Base-by-base conservation (phyloP, 257 asterid genomes). In the Rhazya stricta region DNA sequence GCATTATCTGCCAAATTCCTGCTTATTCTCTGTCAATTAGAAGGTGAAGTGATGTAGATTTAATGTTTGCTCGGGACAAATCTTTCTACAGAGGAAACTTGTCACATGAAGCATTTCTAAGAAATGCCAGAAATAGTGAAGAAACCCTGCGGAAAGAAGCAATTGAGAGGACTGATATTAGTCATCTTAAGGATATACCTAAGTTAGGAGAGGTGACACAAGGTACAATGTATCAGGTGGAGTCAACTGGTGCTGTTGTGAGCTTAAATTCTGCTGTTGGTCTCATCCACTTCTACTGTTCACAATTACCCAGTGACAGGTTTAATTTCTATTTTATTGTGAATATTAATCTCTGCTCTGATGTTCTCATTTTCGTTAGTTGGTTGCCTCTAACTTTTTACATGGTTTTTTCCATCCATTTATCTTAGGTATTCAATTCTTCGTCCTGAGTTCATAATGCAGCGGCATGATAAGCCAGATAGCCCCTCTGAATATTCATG, bases 211-310 rank as follows among this genome's bases (percentile, higher is more conserved):
- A 88, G 85, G 82, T 88, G 75, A 51, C 83, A 73, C 85, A 86
- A 79, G 91, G 78, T 74, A 78, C 90, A 67, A 81, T 92, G 81
- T 95, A 95, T 83, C 89, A 88, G 91, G 99, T 95, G 74, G 91
- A 89, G 83, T 95, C 99, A 72, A 95, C 99, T 69, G 99, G 99
- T 72, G 99, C 99, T 77, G 96, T 95, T 60, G 99, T 95, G 88
- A 92, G 99, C 90, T 89, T 92, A 84, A 95, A 95, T 85, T 95
- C 99, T 76, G 97, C 99, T 42, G 99, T 95, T 78, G 99, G 99
- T 65, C 93, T 95, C 66, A 81, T 95, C 83, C 99, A 95, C 88
- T 92, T 92, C 77, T 95, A 92, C 88, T 95, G 99, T 84, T 95
- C 99, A 67, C 99, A 95, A 79, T 85, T 95, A 63, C 99, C 99